These are phyloP conservation scores for Ophiocytium majus DNA, from an alignment of 352 stramenopile species.

Conservation along the genomic window DNA sequence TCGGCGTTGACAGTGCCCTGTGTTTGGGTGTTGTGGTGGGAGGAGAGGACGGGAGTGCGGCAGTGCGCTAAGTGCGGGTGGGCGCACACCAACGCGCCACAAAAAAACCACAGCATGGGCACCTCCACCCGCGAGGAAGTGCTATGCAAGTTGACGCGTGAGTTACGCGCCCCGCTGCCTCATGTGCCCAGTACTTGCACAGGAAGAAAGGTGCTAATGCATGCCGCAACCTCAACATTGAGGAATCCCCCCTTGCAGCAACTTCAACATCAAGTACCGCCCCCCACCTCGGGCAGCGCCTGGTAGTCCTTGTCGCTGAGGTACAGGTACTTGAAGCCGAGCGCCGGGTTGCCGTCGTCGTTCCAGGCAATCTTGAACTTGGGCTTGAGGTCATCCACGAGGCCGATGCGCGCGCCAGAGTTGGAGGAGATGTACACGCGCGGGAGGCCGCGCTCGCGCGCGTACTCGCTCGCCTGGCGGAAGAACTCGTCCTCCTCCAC, in stretches of 20 bases:
- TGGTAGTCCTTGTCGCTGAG: slow-evolving; percentile 93
- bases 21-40: slow-evolving; percentile 65
- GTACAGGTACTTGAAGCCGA: slow-evolving; percentile 99
- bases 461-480: slow-evolving; percentile 87
- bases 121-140: too few relatives aligned
- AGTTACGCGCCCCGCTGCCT: too few relatives aligned
- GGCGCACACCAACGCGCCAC: too few relatives aligned
- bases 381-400: slow-evolving; percentile 98
- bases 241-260: too few relatives aligned
- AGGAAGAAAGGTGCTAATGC: too few relatives aligned
- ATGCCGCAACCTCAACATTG: too few relatives aligned
- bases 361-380: slow-evolving; percentile 93
- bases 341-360: slow-evolving; percentile 84
- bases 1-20: slow-evolving; percentile 83
- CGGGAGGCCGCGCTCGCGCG: slow-evolving; percentile 87
- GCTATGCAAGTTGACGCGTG: too few relatives aligned
- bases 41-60: too few relatives aligned
- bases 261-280: too few relatives aligned
- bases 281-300: slow-evolving; percentile 45
- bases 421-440: slow-evolving; percentile 99
- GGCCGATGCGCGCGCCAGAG: slow-evolving; percentile 93
- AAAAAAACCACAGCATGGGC: too few relatives aligned
- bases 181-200: too few relatives aligned
- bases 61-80: too few relatives aligned
- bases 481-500: slow-evolving; percentile 90